Conservation (phyloP, 495 filamentous ascomycete genomes). For the Oleoguttula mirabilis region DNA sequence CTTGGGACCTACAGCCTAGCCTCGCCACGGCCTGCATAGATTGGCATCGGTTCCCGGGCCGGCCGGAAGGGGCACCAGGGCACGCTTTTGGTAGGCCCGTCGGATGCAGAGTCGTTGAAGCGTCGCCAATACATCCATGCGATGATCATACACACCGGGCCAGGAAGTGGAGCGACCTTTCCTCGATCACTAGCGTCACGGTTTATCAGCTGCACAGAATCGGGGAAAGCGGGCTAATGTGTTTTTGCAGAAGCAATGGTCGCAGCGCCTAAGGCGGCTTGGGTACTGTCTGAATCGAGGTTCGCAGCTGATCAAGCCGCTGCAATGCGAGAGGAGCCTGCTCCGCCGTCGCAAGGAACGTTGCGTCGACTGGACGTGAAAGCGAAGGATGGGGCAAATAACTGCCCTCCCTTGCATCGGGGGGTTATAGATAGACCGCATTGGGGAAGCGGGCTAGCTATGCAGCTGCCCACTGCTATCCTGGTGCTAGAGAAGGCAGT, state of each 20-base stretch:
- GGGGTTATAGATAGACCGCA: constrained; percentile 13
- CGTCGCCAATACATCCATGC: constrained; percentile 14
- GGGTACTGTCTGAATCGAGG: too few species aligned
- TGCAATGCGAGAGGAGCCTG: neutral
- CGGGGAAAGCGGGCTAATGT: constrained; percentile 1
- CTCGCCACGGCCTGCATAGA: constrained; percentile 6
- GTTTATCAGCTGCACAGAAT: constrained; percentile 9
- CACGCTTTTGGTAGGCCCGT: constrained; percentile 15
- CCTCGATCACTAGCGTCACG: constrained; percentile 2
- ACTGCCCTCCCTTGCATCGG: constrained; percentile 11
- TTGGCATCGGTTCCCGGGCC: constrained; percentile 11
- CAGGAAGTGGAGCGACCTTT: constrained; percentile 1
- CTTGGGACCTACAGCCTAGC: constrained; percentile 3
- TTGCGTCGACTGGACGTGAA: neutral
- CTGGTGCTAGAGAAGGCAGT: constrained; percentile 11
- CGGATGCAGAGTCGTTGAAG: constrained; percentile 8
- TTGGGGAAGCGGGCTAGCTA: constrained; percentile 12
- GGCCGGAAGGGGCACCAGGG: constrained; percentile 18
- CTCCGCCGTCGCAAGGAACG: constrained; percentile 3
- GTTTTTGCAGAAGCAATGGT: too few species aligned
- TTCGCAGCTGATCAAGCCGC: neutral
- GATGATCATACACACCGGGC: constrained; percentile 12
- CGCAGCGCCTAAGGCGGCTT: too few species aligned
- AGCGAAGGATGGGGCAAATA: constrained; percentile 2
- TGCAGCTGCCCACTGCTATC: constrained; percentile 19